Base-by-base conservation (phyloP, 306 rosid genomes). In the Medicago ruthenica region DNA sequence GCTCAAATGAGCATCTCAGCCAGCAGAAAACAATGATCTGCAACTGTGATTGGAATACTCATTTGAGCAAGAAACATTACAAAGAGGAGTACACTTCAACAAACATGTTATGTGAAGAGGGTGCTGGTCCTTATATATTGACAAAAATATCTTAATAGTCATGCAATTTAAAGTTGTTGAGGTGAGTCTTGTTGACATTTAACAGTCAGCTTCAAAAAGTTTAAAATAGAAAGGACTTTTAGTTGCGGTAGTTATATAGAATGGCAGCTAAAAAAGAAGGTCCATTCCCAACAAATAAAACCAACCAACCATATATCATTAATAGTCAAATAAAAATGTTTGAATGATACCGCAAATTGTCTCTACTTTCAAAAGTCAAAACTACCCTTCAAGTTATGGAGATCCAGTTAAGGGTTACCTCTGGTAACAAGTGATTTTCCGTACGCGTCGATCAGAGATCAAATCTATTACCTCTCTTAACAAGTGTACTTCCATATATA, bases 1-100 rank as follows among this genome's bases (percentile, higher is more conserved):
- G 82, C 78, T 60, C 81, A 86, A 75, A 76, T 85, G 93, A 92
- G 97, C 78, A 90, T 92, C 93, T 80, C 96, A 92, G 75, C 45
- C 74, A 31, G 31, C 16, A 17, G n/a, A 22, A 79, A 24, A 72
- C 47, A 60, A 18, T 58, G 22, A 69, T 58, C 47, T 70, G 71
- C 45, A 67, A 37, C 31, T 75, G 57, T 54, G 64, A 81, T 57
- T 91, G 97, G 97, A 92, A 92, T 92, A 90, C 97, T 92, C 96
- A 92, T 92, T 92, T 90, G 98, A 92, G 98, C 98, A 92, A 92
- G 98, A 92, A 88, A 87, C 68, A 78, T 87, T 90, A 88, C 62
- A 76, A 70, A 76, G 82, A 55, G 84, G 75, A 51, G 8, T 15
- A 57, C 8, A 20, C 73, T 36, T 50, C 37, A 57, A 57, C 48